Conservation (phyloP, 2,329 filamentous ascomycete genomes). For the Fonsecaea multimorphosa region DNA sequence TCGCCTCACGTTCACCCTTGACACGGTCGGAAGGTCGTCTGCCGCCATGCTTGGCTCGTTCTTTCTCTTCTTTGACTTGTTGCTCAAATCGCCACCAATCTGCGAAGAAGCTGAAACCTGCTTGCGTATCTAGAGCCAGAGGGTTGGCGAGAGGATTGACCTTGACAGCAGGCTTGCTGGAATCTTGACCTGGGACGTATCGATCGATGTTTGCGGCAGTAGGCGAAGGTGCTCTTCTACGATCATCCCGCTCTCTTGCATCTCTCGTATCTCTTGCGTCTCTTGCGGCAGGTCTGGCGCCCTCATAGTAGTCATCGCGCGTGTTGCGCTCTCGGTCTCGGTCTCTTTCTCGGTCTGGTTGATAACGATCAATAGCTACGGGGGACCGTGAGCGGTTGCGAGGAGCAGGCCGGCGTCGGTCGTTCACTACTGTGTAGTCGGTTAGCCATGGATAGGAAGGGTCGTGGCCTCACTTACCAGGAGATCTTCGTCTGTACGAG, state of each 20-base stretch:
- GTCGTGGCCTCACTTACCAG: conserved; percentile 46
- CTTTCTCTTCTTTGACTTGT: conserved; percentile 67
- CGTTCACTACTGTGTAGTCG: conserved; percentile 39
- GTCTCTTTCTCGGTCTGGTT: conserved; percentile 56
- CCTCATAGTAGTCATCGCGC: conserved; percentile 25
- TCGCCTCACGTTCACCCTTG: conserved; percentile 66
- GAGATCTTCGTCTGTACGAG: conserved; percentile 54
- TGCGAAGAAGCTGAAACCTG: conserved; percentile 71
- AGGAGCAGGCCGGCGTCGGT: conserved; percentile 52
- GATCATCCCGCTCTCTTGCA: conserved; percentile 63
- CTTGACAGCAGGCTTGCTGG: conserved; percentile 58
- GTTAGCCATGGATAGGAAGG: conserved; percentile 3
- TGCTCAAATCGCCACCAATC: conserved; percentile 72
- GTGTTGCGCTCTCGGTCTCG: conserved; percentile 47
- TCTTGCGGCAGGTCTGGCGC: conserved; percentile 16
- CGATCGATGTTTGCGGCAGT: conserved; percentile 65
- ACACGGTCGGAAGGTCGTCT: conserved; percentile 61
- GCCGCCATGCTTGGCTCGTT: conserved; percentile 65
- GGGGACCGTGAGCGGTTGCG: conserved; percentile 66
- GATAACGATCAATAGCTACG: conserved; percentile 67
- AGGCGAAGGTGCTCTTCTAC: conserved; percentile 64
- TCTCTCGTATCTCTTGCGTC: conserved; percentile 53
- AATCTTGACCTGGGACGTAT: conserved; percentile 68
- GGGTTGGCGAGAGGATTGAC: conserved; percentile 67
- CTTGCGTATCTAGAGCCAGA: conserved; percentile 68